Evolutionary conservation across 2,329 filamentous ascomycete genomes (phyloP).

Genomic region (Rhexocercosporidium sp.): DNA sequence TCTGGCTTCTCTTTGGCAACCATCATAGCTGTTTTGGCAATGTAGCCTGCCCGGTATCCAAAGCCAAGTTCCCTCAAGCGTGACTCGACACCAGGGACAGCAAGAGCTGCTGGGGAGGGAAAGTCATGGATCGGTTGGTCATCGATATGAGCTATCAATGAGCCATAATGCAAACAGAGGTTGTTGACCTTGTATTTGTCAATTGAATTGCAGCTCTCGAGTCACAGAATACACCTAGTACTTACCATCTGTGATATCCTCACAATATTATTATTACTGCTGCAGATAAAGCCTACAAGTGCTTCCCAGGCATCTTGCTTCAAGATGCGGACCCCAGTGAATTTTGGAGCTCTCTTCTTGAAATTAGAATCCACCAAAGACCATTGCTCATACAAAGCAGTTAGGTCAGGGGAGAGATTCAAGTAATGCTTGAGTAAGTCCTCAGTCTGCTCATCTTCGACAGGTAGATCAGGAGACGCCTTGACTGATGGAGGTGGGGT

Average conservation of each 20-base stretch:
- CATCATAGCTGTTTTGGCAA: conserved; percentile 81
- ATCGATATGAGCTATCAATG: conserved; percentile 72
- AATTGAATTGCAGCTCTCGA: neutral
- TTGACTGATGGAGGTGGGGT: conserved; percentile 46
- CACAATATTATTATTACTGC: conserved; percentile 97
- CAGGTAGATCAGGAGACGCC: conserved; percentile 45
- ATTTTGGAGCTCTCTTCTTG: conserved; percentile 81
- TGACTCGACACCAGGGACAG: conserved; percentile 74
- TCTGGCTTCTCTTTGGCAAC: conserved; percentile 69
- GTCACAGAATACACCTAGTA: neutral
- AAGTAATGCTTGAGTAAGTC: conserved; percentile 83
- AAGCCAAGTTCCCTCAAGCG: conserved; percentile 86
- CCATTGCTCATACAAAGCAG: conserved; percentile 84
- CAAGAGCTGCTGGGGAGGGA: conserved; percentile 76
- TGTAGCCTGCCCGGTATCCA: conserved; percentile 92
- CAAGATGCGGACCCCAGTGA: conserved; percentile 89
- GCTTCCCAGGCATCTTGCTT: conserved; percentile 97
- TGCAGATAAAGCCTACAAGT: conserved; percentile 93
- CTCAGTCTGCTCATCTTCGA: conserved; percentile 70
- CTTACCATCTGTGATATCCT: conserved; percentile 92
- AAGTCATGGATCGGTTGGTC: conserved; percentile 85
- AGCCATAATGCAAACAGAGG: conserved; percentile 84
- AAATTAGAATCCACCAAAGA: conserved; percentile 86
- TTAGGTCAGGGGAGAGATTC: conserved; percentile 79
- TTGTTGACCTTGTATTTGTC: conserved; percentile 69